Evolutionary conservation across 257 asterid species (phyloP).

Genomic region (Gentiana dahurica): DNA sequence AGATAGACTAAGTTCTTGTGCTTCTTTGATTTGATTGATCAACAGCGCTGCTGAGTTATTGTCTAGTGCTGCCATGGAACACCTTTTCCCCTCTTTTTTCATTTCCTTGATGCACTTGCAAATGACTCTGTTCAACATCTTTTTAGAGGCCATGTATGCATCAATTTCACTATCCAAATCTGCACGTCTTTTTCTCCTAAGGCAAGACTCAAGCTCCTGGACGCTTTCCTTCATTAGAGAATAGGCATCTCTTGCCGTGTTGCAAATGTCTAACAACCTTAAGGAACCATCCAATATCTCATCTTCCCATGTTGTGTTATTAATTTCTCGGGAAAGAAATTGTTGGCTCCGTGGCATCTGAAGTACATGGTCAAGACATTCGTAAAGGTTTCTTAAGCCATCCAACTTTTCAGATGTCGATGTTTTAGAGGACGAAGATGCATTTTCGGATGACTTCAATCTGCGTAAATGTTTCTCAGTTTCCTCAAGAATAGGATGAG

Average conservation of each 20-base stretch:
- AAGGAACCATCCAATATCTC: conserved; percentile 21
- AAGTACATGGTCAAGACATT: conserved; percentile 14
- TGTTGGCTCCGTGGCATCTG: conserved; percentile 28
- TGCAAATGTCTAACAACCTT: conserved; percentile 19
- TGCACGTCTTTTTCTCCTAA: conserved; percentile 15
- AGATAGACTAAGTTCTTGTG: conserved; percentile 11
- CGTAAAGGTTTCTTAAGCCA: conserved; percentile 20
- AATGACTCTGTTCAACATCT: conserved; percentile 19
- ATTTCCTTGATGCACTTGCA: conserved; percentile 15
- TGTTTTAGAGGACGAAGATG: conserved; percentile 3
- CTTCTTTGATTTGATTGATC: conserved; percentile 13
- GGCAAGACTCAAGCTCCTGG: conserved; percentile 26
- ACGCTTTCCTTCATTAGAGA: conserved; percentile 15
- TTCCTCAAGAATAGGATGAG: conserved; percentile 11
- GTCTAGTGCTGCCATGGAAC: neutral
- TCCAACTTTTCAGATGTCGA: conserved; percentile 17
- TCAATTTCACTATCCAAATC: conserved; percentile 2
- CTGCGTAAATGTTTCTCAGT: neutral
- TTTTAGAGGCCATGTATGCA: conserved; percentile 19
- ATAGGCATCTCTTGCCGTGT: neutral
- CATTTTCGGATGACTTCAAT: conserved; percentile 1
- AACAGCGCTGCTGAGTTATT: neutral
- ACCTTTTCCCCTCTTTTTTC: conserved; percentile 9
- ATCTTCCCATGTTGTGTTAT: conserved; percentile 7
- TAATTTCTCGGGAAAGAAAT: neutral